phyloP scores from a whole-genome alignment of 768 basidiomycete genomes.

The Lentinus tigrinus region DNA sequence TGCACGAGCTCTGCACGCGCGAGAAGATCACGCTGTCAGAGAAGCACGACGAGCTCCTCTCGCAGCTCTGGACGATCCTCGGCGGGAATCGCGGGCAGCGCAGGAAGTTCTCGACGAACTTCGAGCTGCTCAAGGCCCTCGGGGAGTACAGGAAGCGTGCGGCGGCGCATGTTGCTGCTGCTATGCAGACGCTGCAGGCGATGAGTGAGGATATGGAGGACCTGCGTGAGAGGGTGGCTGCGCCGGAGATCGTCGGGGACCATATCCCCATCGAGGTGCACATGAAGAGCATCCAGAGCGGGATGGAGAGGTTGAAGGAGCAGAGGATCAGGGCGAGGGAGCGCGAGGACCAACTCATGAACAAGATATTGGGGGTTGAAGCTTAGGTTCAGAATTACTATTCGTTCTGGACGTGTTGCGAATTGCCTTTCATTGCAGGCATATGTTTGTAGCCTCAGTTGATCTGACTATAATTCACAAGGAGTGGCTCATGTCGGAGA shows the following conservation, averaged over 20 bases:
- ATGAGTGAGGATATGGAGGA: conserved; percentile 79
- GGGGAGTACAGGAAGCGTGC: conserved; percentile 61
- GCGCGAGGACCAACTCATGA: conserved; percentile 39
- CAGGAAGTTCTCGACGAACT: conserved; percentile 50
- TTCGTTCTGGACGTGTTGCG: too few species aligned
- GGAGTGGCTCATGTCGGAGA: too few species aligned
- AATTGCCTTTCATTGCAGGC: too few species aligned
- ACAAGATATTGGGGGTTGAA: conserved; percentile 20
- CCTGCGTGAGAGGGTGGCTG: conserved; percentile 67
- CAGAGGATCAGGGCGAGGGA: conserved; percentile 51
- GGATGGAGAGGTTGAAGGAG: conserved; percentile 61
- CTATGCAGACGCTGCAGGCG: conserved; percentile 56
- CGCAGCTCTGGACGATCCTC: conserved; percentile 65
- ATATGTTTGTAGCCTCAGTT: too few species aligned
- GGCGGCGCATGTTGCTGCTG: conserved; percentile 61
- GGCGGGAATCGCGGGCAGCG: conserved; percentile 58
- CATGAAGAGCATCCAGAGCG: conserved; percentile 66
- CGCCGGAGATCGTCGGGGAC: conserved; percentile 61
- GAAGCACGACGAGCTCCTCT: conserved; percentile 55
- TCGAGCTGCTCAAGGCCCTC: conserved; percentile 53
- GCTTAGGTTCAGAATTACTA: not conserved
- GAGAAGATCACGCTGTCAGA: conserved; percentile 50
- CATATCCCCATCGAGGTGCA: conserved; percentile 71
- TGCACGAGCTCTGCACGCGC: conserved; percentile 59
- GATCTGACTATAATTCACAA: too few species aligned